Evolutionary conservation across 2,329 filamentous ascomycete species (phyloP), one percentile per base, ranked within the genome.

Genomic region (Phyllosticta citriasiana): DNA sequence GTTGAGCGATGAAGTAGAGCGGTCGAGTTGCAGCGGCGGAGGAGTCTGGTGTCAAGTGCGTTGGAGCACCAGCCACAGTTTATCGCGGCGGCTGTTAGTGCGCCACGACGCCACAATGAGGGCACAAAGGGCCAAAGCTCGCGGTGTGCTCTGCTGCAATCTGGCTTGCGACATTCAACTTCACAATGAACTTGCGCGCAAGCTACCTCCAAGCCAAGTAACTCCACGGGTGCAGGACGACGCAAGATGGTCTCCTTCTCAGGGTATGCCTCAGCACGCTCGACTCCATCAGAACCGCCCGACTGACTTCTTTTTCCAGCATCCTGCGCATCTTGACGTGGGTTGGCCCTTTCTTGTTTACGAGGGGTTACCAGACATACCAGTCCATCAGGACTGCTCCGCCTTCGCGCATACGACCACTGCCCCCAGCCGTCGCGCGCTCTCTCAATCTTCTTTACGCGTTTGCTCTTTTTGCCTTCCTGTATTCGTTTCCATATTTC

Each of bases 341-440:
- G 69, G 77, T 92, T 71, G 89, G 86, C 2, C 89, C 89, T 33
- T 79, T 89, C 65, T 77, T 92, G 65, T 73, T 93, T 50, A 87
- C 88, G 57, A 85, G 84, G 68, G 79, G 80, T 62, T 77, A 91
- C 62, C 74, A 78, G 63, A 85, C 83, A 77, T 88, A 89, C 77
- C 84, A 84, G 66, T 80, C 80, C 62, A 65, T 82, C 47, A 72
- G 74, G 5, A 66, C 63, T 69, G 76, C 65, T 70, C 73, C 78
- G 63, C 73, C 74, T 67, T 69, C 81, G 64, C 72, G 82, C 63
- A 70, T 88, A 67, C 79, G 82, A 57, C 78, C 87, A 54, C 72
- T 86, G 27, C 80, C 87, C 12, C 67, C 71, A 1, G 70, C 74
- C 52, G 82, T 83, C 57, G 75, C 78, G n/a, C 76, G 84, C 71